Percentiles rank a stretch among this genome's conserved stretches.
Evolutionary conservation across 139 green algal genomes (phyloP).

Genomic region (Picocystis salinarum): DNA sequence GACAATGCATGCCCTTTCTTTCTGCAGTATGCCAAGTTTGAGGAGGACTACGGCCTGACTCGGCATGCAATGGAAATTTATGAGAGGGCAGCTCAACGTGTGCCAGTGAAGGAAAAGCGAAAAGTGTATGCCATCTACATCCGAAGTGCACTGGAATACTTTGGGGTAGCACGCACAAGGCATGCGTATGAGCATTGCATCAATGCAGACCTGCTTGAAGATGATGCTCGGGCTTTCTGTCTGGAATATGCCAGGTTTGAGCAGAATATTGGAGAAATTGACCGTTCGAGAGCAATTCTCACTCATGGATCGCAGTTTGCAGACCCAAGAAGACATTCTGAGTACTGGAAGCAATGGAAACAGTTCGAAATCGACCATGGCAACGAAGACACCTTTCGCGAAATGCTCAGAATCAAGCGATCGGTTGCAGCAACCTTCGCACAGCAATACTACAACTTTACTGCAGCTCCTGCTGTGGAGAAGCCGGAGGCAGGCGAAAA

Average conservation of each 20-base stretch:
- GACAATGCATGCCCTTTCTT: conserved; percentile 46
- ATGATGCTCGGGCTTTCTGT: conserved; percentile 56
- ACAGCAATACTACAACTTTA: background rate
- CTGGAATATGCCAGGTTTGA: conserved; percentile 68
- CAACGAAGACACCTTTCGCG: conserved; percentile 89
- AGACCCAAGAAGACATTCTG: conserved; percentile 22
- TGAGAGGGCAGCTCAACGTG: conserved; percentile 36
- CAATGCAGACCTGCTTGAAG: conserved; percentile 25
- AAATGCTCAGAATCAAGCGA: conserved; percentile 96
- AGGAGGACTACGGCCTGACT: conserved; percentile 80
- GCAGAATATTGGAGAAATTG: conserved; percentile 77
- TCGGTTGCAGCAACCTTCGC: conserved; percentile 53
- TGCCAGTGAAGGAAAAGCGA: conserved; percentile 53
- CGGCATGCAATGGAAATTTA: conserved; percentile 72
- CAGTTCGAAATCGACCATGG: conserved; percentile 76
- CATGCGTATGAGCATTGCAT: conserved; percentile 85
- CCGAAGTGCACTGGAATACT: conserved; percentile 67
- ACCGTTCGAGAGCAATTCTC: conserved; percentile 82
- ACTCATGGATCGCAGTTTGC: conserved; percentile 50
- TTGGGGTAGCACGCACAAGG: conserved; percentile 82
- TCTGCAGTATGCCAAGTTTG: conserved; percentile 62
- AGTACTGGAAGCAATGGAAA: conserved; percentile 89
- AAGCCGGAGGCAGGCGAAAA: too few species aligned
- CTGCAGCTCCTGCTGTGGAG: too few species aligned
- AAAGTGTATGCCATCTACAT: conserved; percentile 73